phyloP scores from a whole-genome alignment of 495 filamentous ascomycete genomes.

The Xylaria cubensis region DNA sequence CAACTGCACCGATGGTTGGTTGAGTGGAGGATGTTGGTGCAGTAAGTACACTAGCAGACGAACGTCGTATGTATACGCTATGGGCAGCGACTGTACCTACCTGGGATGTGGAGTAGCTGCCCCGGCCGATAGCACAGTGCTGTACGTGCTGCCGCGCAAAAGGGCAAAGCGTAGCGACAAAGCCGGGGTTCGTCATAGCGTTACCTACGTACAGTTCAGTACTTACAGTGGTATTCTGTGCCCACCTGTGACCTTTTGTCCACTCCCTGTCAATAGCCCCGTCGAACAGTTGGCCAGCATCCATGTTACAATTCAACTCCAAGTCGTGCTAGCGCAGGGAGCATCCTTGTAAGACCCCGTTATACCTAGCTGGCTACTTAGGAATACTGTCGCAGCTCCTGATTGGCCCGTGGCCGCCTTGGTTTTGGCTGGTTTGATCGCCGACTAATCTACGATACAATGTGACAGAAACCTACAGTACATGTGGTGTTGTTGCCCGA shows the following conservation, averaged over 20 bases:
- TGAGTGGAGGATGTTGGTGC: constrained; percentile 6
- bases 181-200: constrained; percentile 7
- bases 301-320: constrained; percentile 10
- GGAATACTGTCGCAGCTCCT: background rate
- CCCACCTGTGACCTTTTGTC: background rate
- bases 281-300: constrained; percentile 18
- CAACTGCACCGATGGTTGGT: constrained; percentile 8
- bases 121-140: background rate
- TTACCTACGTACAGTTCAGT: background rate
- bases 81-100: background rate
- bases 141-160: constrained; percentile 10
- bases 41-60: background rate
- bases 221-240: background rate
- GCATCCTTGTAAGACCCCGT: background rate
- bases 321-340: constrained; percentile 1
- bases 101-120: background rate
- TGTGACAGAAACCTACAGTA: background rate
- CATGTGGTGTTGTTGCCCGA: constrained; percentile 1
- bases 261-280: background rate
- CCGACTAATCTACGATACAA: constrained; percentile 22
- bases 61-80: background rate
- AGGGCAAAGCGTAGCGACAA: constrained; percentile 17
- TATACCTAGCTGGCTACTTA: constrained; percentile 4
- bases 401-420: constrained; percentile 5
- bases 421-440: constrained; percentile 21